phyloP scores from a whole-genome alignment of 768 basidiomycete genomes.

The Lentinula raphanica region DNA sequence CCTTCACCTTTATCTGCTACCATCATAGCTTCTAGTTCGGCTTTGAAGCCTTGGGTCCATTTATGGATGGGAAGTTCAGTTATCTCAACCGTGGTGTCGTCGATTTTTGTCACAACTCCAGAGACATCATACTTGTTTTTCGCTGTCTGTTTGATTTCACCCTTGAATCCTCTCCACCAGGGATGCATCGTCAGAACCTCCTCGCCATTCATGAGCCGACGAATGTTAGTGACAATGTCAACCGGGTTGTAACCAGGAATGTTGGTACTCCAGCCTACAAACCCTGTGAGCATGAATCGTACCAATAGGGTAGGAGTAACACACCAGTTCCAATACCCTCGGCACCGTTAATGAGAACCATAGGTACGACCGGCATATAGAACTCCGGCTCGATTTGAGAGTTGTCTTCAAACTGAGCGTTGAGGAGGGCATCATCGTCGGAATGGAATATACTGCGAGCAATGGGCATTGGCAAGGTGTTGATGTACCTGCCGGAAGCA shows the following conservation, averaged over 20 bases:
- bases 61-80: conserved; percentile 92
- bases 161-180: conserved; percentile 97
- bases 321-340: conserved; percentile 96
- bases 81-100: conserved; percentile 89
- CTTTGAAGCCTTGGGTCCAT: conserved; percentile 93
- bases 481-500: conserved; percentile 94
- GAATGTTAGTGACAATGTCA: conserved; percentile 86
- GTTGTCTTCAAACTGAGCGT: conserved; percentile 82
- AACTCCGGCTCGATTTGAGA: conserved; percentile 86
- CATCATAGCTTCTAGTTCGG: conserved; percentile 85
- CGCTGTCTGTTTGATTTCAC: conserved; percentile 71
- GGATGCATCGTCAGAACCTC: conserved; percentile 83
- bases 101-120: conserved; percentile 70
- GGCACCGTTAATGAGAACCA: conserved; percentile 88
- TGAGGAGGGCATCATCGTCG: conserved; percentile 81
- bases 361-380: conserved; percentile 86
- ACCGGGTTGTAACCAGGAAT: conserved; percentile 89
- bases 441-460: conserved; percentile 77
- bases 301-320: conserved; percentile 13
- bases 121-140: conserved; percentile 85
- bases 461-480: conserved; percentile 71
- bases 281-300: not conserved
- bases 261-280: conserved; percentile 86
- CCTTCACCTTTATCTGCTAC: conserved; percentile 76
- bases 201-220: conserved; percentile 80